These are phyloP conservation scores for Pythium sp. DNA, from an alignment of 352 stramenopile species.

Conservation along the genomic window DNA sequence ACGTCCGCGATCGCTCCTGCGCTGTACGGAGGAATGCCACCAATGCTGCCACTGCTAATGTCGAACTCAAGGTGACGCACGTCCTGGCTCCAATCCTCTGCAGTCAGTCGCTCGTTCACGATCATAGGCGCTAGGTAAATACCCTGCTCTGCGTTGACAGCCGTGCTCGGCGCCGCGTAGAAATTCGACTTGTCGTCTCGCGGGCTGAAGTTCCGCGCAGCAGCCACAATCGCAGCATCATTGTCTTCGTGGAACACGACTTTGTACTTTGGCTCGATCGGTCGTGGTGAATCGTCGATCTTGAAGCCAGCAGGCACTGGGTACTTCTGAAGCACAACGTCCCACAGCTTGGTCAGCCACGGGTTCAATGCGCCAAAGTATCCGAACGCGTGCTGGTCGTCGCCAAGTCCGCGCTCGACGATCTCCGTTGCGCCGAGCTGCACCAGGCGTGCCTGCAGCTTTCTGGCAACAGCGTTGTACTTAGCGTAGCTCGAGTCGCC, in stretches of 20 bases:
- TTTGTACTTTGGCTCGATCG: slow-evolving; percentile 47
- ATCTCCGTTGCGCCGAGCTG: slow-evolving; percentile 84
- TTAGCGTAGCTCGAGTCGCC: slow-evolving; percentile 92
- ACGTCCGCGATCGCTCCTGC: slow-evolving; percentile 73
- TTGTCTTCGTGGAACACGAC: slow-evolving; percentile 25
- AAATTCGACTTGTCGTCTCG: slow-evolving; percentile 42
- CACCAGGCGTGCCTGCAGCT: slow-evolving; percentile 78
- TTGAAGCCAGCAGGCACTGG: slow-evolving; percentile 49
- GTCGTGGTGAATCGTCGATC: slow-evolving; percentile 64
- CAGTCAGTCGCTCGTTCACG: slow-evolving; percentile 64
- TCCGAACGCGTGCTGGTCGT: slow-evolving; percentile 87
- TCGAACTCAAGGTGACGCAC: slow-evolving; percentile 79
- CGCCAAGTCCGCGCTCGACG: slow-evolving; percentile 72
- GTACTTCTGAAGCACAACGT: slow-evolving; percentile 41
- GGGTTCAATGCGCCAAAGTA: slow-evolving; percentile 85
- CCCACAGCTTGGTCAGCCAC: slow-evolving; percentile 78
- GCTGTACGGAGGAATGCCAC: slow-evolving; percentile 28
- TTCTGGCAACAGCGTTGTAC: slow-evolving; percentile 89
- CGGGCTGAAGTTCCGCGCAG: slow-evolving; percentile 24
- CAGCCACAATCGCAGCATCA: neutral
- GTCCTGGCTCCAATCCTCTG: slow-evolving; percentile 75
- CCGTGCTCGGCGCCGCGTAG: slow-evolving; percentile 50
- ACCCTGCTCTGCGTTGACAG: slow-evolving; percentile 35
- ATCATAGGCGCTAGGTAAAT: slow-evolving; percentile 54
- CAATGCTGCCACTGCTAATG: slow-evolving; percentile 19